phyloP scores from a whole-genome alignment of 805 yeast genomes.

The Starmerella geochares region DNA sequence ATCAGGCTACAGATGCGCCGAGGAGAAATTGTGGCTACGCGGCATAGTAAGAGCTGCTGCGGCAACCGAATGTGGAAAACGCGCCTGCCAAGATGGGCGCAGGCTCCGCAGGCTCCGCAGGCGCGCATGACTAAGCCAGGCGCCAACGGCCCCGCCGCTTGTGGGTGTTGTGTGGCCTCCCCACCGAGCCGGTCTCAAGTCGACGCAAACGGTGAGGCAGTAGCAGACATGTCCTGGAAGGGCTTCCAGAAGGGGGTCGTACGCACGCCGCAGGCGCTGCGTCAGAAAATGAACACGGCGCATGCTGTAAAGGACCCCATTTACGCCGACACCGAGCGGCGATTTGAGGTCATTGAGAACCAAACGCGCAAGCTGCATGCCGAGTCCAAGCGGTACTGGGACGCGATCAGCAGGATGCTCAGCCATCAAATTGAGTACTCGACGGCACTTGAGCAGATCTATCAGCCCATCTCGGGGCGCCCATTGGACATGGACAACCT shows the following conservation, averaged over 20 bases:
- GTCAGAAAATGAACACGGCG: slow-evolving; percentile 80
- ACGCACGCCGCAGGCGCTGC: slow-evolving; percentile 78
- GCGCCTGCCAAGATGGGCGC: too few species aligned
- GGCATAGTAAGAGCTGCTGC: too few species aligned
- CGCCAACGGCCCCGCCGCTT: too few species aligned
- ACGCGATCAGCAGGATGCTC: slow-evolving; percentile 88
- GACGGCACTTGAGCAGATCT: slow-evolving; percentile 89
- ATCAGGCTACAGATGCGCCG: too few species aligned
- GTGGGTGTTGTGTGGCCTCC: too few species aligned
- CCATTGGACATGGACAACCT: slow-evolving; percentile 79
- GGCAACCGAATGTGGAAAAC: too few species aligned
- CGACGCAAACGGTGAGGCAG: too few species aligned
- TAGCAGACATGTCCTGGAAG: slow-evolving; percentile 26
- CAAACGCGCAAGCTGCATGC: slow-evolving; percentile 84
- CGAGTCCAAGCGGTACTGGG: slow-evolving; percentile 81
- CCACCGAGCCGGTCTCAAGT: too few species aligned
- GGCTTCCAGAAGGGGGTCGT: slow-evolving; percentile 28
- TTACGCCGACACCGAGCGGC: slow-evolving; percentile 87
- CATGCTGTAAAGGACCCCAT: slow-evolving; percentile 66
- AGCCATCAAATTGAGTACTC: slow-evolving; percentile 90
- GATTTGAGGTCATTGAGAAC: slow-evolving; percentile 82
- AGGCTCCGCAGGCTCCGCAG: too few species aligned
- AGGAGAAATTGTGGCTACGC: too few species aligned
- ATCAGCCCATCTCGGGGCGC: slow-evolving; percentile 90
- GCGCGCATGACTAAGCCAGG: too few species aligned